Evolutionary conservation across 345 rosid species (phyloP).

Genomic region (Pugionium cornutum): DNA sequence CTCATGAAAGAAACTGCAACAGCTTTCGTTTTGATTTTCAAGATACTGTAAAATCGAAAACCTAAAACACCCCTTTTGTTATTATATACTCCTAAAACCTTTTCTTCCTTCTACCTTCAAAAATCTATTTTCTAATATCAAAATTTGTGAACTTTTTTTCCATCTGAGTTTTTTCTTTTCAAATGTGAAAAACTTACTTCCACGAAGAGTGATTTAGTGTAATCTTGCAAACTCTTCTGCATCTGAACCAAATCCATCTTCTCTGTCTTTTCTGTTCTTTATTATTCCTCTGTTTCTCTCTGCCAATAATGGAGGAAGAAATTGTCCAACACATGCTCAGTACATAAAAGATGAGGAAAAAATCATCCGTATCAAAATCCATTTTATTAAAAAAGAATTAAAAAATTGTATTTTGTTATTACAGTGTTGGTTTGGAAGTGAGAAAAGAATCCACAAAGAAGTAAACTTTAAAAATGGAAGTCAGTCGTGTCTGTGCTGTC

Average conservation of each 20-base stretch:
- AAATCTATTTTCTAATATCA: background rate
- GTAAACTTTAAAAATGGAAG: constrained; percentile 29
- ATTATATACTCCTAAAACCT: background rate
- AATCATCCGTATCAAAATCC: constrained; percentile 28
- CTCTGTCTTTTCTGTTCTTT: constrained; percentile 12
- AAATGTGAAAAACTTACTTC: constrained; percentile 51
- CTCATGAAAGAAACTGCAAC: constrained; percentile 6
- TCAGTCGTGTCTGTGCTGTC: constrained; percentile 31
- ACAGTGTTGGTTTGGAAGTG: constrained; percentile 23
- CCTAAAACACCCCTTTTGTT: background rate
- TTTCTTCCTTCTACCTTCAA: background rate
- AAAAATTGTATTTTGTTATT: constrained; percentile 17
- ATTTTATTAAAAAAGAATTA: background rate
- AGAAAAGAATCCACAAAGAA: constrained; percentile 31
- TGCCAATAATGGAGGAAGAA: constrained; percentile 36
- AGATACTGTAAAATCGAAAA: background rate
- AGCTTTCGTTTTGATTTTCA: background rate
- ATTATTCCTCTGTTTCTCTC: constrained; percentile 25
- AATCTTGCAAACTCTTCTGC: constrained; percentile 76
- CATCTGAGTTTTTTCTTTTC: background rate
- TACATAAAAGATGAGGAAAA: constrained; percentile 30
- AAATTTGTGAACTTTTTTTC: background rate
- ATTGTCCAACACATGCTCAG: constrained; percentile 28
- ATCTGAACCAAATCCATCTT: constrained; percentile 78
- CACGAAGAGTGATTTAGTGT: constrained; percentile 69